These are phyloP conservation scores for Bruguiera gymnorhiza DNA, from an alignment of 345 rosid genomes.

Conservation along the genomic window DNA sequence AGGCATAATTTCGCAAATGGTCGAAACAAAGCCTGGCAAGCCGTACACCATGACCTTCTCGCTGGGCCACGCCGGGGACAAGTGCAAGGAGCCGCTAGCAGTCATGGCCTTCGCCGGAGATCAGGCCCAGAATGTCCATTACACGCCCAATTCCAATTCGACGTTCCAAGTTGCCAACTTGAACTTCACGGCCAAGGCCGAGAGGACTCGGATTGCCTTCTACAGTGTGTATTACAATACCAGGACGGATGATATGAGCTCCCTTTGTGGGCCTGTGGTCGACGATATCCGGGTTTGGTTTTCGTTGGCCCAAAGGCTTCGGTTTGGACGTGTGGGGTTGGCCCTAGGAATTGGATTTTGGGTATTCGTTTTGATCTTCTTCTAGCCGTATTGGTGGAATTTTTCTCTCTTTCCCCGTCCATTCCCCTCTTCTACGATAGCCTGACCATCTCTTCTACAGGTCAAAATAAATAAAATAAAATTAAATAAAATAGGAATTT, in stretches of 20 bases:
- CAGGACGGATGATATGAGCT: constrained; percentile 92
- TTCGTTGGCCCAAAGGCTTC: constrained; percentile 37
- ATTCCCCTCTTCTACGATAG: no score
- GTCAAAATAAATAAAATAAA: no score
- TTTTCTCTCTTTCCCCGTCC: no score
- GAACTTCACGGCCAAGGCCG: constrained; percentile 89
- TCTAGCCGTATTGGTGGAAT: constrained; percentile 21
- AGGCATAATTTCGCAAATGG: constrained; percentile 95
- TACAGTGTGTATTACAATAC: constrained; percentile 91
- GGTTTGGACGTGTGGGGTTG: constrained; percentile 21
- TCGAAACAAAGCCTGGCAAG: constrained; percentile 57
- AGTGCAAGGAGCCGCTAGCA: constrained; percentile 84
- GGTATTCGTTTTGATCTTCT: constrained; percentile 34
- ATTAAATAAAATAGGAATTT: no score
- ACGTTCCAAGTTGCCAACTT: constrained; percentile 54
- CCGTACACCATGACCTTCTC: constrained; percentile 60
- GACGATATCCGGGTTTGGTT: constrained; percentile 86
- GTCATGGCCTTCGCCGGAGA: constrained; percentile 94
- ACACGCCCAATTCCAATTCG: constrained; percentile 67
- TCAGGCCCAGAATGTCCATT: constrained; percentile 77
- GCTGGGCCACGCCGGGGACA: constrained; percentile 80
- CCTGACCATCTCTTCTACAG: no score
- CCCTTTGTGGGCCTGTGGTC: constrained; percentile 92
- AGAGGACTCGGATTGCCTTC: constrained; percentile 80
- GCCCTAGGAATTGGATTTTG: constrained; percentile 32